A percentile compares a stretch with the other conserved stretches of the same genome.
These are phyloP conservation scores for Colletotrichum sp. DNA, from an alignment of 2,329 filamentous ascomycete genomes.

Conservation along the genomic window DNA sequence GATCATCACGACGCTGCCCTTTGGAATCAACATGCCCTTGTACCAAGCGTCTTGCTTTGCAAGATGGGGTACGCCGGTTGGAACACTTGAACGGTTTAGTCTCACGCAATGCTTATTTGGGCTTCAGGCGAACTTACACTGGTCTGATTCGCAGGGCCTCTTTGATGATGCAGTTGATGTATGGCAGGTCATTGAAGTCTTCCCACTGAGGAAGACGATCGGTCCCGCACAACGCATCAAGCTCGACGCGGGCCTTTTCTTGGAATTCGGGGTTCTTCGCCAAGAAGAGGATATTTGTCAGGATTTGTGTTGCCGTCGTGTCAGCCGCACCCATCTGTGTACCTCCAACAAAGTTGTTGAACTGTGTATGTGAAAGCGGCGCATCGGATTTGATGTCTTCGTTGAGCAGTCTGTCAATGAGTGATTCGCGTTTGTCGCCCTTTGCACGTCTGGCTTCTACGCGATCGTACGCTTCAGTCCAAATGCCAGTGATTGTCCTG, in stretches of 20 bases:
- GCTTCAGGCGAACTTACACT: slow-evolving; percentile 15
- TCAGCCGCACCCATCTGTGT: slow-evolving; percentile 39
- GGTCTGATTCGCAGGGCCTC: slow-evolving; percentile 48
- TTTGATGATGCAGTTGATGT: slow-evolving; percentile 44
- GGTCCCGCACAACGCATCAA: slow-evolving; percentile 41
- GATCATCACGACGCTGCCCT: slow-evolving; percentile 39
- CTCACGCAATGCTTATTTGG: background rate
- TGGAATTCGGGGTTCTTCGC: slow-evolving; percentile 41
- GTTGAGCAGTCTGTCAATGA: slow-evolving; percentile 46
- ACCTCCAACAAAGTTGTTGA: slow-evolving; percentile 40
- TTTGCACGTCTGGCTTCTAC: slow-evolving; percentile 35
- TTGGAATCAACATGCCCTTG: slow-evolving; percentile 44
- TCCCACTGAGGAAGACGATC: slow-evolving; percentile 39
- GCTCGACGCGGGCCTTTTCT: slow-evolving; percentile 42
- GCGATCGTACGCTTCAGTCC: slow-evolving; percentile 36
- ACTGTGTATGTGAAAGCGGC: slow-evolving; percentile 25
- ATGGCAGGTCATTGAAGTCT: slow-evolving; percentile 43
- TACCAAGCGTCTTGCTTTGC: slow-evolving; percentile 37
- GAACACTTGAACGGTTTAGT: background rate
- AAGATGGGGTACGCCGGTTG: background rate
- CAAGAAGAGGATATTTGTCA: slow-evolving; percentile 46
- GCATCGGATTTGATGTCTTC: slow-evolving; percentile 34
- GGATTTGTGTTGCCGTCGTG: slow-evolving; percentile 37
- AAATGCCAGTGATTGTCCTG: slow-evolving; percentile 44
- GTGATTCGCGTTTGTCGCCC: slow-evolving; percentile 28